Evolutionary conservation across 176 grass and related monocot species (phyloP).

Genomic region (Panicum miliaceum): DNA sequence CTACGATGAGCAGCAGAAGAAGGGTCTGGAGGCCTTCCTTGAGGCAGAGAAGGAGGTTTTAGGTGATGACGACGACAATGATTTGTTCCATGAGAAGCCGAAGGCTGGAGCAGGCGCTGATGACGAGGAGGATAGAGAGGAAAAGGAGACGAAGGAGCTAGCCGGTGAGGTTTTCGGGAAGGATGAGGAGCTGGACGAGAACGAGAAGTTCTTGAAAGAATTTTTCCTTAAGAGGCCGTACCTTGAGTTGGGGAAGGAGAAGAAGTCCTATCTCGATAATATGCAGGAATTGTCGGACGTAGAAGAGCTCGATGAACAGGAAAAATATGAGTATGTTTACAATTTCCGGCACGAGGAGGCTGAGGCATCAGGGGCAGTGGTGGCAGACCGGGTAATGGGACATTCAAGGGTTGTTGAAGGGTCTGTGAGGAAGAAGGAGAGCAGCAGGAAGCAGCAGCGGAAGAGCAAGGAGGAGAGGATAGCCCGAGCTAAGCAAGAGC

Average conservation of each 20-base stretch:
- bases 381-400: conserved; percentile 71
- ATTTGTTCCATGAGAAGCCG: conserved; percentile 68
- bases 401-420: conserved; percentile 84
- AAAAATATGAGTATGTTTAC: conserved; percentile 59
- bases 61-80: conserved; percentile 43
- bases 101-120: conserved; percentile 12
- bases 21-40: conserved; percentile 71
- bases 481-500: conserved; percentile 62
- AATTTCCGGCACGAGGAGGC: conserved; percentile 88
- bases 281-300: conserved; percentile 64
- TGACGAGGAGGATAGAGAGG: conserved; percentile 54
- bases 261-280: conserved; percentile 43
- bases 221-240: conserved; percentile 72
- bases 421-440: conserved; percentile 95
- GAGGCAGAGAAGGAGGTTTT: conserved; percentile 69
- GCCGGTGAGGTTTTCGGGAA: conserved; percentile 66
- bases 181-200: conserved; percentile 68
- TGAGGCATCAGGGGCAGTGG: conserved; percentile 34
- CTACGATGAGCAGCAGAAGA: conserved; percentile 77
- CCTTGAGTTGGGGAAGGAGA: conserved; percentile 43
- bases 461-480: conserved; percentile 93
- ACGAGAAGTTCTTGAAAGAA: conserved; percentile 85
- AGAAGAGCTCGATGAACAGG: conserved; percentile 68
- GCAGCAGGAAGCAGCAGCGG: conserved; percentile 77
- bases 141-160: conserved; percentile 55